Conservation (phyloP, 768 basidiomycete species). For the Mycena metata region DNA sequence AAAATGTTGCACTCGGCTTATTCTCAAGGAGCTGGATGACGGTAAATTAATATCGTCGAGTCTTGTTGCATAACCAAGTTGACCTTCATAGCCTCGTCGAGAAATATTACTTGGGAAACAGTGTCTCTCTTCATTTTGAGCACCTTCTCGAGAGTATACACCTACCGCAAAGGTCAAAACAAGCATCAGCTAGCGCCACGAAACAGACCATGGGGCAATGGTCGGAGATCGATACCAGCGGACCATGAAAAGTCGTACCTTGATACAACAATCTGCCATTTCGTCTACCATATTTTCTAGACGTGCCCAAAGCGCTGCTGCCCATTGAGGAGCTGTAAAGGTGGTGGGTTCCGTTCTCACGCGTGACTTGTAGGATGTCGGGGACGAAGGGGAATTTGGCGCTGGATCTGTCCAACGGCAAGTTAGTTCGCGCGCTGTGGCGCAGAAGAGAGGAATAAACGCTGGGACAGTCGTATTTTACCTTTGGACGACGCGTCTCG, state of each 20-base stretch:
- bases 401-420: constrained; percentile 42
- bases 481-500: constrained; percentile 89
- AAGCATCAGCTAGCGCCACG: not conserved
- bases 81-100: constrained; percentile 96
- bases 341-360: constrained; percentile 93
- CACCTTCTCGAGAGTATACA: constrained; percentile 96
- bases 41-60: not conserved
- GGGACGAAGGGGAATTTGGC: constrained; percentile 49
- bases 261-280: constrained; percentile 92
- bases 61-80: not conserved
- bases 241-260: constrained; percentile 57
- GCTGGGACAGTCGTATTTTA: constrained; percentile 44
- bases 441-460: constrained; percentile 33
- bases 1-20: constrained; percentile 92
- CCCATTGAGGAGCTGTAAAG: constrained; percentile 89
- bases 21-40: constrained; percentile 80
- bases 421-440: constrained; percentile 24
- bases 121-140: constrained; percentile 90
- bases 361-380: constrained; percentile 85
- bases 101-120: constrained; percentile 79
- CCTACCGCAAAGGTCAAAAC: constrained; percentile 58
- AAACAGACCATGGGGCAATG: constrained; percentile 1
- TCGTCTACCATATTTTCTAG: constrained; percentile 89
- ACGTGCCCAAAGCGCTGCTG: constrained; percentile 82
- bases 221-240: not conserved